Evolutionary conservation across 768 basidiomycete genomes (phyloP), one percentile per base, ranked within the genome.

Genomic region (Megacollybia marginata): DNA sequence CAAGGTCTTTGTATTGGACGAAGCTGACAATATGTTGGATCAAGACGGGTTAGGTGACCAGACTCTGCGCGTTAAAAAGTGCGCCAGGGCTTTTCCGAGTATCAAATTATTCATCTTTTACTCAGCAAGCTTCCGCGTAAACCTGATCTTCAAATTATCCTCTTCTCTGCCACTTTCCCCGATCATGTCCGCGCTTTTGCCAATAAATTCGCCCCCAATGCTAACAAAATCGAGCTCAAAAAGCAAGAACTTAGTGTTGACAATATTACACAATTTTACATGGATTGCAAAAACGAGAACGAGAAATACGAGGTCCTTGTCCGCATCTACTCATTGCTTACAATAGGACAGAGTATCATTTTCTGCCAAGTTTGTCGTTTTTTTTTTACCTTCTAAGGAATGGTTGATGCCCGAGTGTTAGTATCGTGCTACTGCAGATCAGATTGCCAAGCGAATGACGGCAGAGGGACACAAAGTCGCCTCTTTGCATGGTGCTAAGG

Each of bases 21-120:
- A 99, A 68, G 96, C 96, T 35, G 96, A 99, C 68, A 96, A 97
- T 68, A 98, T 98, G 95, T 73, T 99, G 57, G 93, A 94, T 62
- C 83, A 92, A 60, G 91, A 93, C 64, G 88, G 90, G 16, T 70
- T 98, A 46, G 92, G 93, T 10, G 95, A 98, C 54, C 94, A 98
- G 67, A 94, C 90, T 0, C 69, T 95, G 43, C 77, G 85, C 47
- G 91, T 97, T 43, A 97, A 96, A 69, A 95, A 94, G 94, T 97
- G 58, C 48, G 80, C 63, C 23, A 3, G 2, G 4, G 4, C 9
- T 46, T 35, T 32, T 45, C 33, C 34, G 45, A 51, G 43, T 33
- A 49, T 46, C 31, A 38, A 28, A 31, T 19, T 28, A 9, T 36
- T 51, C 23, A 47, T 42, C 49, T 32, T 19, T n/a, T 50, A 7